Evolutionary conservation across 2,329 filamentous ascomycete species (phyloP).

Genomic region (Aspergillus intermedius): DNA sequence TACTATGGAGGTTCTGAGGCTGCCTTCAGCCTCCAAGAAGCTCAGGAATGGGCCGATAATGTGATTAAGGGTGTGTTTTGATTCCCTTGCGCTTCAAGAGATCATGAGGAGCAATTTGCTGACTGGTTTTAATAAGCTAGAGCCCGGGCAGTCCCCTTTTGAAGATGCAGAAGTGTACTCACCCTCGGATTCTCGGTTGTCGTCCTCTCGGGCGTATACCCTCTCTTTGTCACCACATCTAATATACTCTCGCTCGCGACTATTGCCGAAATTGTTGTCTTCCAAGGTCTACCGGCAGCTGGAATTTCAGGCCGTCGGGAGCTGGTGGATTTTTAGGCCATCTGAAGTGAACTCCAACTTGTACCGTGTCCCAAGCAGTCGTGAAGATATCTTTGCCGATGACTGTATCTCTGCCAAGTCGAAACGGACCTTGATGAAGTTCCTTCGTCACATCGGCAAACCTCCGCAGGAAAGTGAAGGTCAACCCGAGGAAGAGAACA

Average conservation of each 20-base stretch:
- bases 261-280: constrained; percentile 76
- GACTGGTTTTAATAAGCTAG: constrained; percentile 23
- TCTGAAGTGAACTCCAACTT: constrained; percentile 35
- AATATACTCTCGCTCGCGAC: constrained; percentile 72
- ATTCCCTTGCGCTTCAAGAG: not conserved
- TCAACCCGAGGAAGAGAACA: constrained; percentile 47
- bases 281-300: constrained; percentile 83
- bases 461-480: constrained; percentile 47
- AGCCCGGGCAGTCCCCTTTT: constrained; percentile 30
- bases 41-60: constrained; percentile 62
- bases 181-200: constrained; percentile 18
- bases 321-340: constrained; percentile 68
- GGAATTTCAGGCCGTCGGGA: constrained; percentile 88
- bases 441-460: constrained; percentile 75
- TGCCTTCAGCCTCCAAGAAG: constrained; percentile 76
- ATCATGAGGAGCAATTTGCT: constrained; percentile 11
- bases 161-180: constrained; percentile 32
- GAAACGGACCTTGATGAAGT: constrained; percentile 87
- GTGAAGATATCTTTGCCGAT: constrained; percentile 86
- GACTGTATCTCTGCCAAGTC: constrained; percentile 67
- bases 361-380: constrained; percentile 72
- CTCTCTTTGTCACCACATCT: constrained; percentile 79
- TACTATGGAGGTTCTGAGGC: constrained; percentile 87
- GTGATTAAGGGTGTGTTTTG: constrained; percentile 31
- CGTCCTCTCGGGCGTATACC: constrained; percentile 66